A percentile compares a stretch with the other conserved stretches of the same genome.
Evolutionary conservation across 306 rosid species (phyloP).

Genomic region (Rubus parviflorus): DNA sequence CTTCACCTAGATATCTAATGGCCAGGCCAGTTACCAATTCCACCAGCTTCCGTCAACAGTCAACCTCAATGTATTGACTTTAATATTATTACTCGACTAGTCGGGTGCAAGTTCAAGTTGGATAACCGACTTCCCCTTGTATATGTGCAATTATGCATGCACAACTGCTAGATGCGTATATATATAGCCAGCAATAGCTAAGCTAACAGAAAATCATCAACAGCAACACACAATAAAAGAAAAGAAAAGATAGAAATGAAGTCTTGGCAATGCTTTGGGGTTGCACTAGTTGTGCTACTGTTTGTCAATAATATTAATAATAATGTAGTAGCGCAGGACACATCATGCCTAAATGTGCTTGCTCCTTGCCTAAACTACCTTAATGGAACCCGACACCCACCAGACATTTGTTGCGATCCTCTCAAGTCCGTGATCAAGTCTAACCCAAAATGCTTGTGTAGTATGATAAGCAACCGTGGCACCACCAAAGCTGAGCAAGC

Average conservation of each 20-base stretch:
- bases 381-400: constrained; percentile 52
- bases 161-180: neutral
- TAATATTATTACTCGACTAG: neutral
- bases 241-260: neutral
- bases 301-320: neutral
- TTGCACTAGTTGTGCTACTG: neutral
- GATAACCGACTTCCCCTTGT: neutral
- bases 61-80: neutral
- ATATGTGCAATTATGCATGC: neutral
- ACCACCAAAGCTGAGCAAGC: constrained; percentile 50
- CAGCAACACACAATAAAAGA: neutral
- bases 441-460: constrained; percentile 48
- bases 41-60: neutral
- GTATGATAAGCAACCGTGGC: constrained; percentile 51
- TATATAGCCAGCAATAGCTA: neutral
- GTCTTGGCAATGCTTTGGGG: neutral
- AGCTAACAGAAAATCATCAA: neutral
- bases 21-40: constrained; percentile 7
- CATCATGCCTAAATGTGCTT: constrained; percentile 41
- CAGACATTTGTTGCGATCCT: constrained; percentile 56
- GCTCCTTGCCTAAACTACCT: constrained; percentile 57
- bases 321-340: constrained; percentile 10
- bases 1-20: constrained; percentile 9
- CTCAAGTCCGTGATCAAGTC: constrained; percentile 50
- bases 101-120: constrained; percentile 4